Evolutionary conservation across 164 flowering plant genomes (phyloP).

Genomic region (Liquidambar formosana): DNA sequence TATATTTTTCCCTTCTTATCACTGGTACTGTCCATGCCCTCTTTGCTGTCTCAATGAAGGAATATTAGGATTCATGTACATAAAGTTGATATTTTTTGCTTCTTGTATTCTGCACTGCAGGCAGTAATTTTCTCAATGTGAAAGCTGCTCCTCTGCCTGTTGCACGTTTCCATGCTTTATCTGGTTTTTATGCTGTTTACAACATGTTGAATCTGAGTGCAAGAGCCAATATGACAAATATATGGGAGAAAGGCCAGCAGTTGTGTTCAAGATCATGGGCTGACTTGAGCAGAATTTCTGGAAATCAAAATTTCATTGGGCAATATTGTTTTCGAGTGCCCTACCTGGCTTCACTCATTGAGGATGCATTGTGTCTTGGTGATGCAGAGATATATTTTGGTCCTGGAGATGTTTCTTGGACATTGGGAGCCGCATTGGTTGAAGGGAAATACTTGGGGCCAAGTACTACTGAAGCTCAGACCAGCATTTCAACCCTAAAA

Average conservation of each 20-base stretch:
- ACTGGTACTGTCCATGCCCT: background rate
- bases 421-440: slow-evolving; percentile 63
- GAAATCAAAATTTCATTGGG: slow-evolving; percentile 24
- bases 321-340: slow-evolving; percentile 57
- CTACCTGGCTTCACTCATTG: slow-evolving; percentile 58
- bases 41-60: background rate
- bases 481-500: slow-evolving; percentile 12
- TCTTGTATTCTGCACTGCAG: slow-evolving; percentile 40
- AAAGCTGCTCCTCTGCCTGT: slow-evolving; percentile 16
- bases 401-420: slow-evolving; percentile 67
- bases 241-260: slow-evolving; percentile 52
- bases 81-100: background rate
- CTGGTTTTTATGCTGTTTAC: slow-evolving; percentile 66
- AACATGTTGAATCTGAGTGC: slow-evolving; percentile 44
- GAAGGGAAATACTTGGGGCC: slow-evolving; percentile 47
- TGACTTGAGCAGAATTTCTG: slow-evolving; percentile 23
- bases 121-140: slow-evolving; percentile 27
- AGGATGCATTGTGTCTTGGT: slow-evolving; percentile 52
- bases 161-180: slow-evolving; percentile 56
- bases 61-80: background rate
- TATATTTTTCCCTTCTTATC: background rate
- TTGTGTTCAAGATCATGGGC: slow-evolving; percentile 52
- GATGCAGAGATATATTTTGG: slow-evolving; percentile 57
- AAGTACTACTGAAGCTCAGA: slow-evolving; percentile 10
- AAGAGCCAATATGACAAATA: slow-evolving; percentile 42